Conservation (phyloP, 176 grass and related monocot species). For the Cymbopogon citratus region DNA sequence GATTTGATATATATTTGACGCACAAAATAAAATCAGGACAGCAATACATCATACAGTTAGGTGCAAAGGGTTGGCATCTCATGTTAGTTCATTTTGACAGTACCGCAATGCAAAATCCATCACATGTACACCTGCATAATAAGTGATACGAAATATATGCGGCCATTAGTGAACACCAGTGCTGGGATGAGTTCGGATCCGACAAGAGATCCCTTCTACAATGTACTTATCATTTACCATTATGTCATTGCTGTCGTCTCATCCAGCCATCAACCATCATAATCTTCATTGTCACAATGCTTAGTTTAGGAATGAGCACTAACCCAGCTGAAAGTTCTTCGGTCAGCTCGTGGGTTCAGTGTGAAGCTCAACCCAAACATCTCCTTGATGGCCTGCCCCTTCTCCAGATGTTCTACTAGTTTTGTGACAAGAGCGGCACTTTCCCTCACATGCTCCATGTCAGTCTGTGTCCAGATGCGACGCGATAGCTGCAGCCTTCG, state of each 20-base stretch:
- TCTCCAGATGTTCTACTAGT: constrained; percentile 51
- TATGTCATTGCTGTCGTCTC: not conserved
- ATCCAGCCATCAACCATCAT: not conserved
- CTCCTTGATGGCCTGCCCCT: constrained; percentile 59
- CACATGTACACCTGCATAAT: not conserved
- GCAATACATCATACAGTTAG: constrained; percentile 16
- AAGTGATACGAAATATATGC: not conserved
- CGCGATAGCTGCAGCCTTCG: constrained; percentile 61
- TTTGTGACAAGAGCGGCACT: constrained; percentile 66
- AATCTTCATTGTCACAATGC: not conserved
- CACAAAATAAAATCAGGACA: not conserved
- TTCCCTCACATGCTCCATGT: constrained; percentile 68
- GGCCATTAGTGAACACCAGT: constrained; percentile 13
- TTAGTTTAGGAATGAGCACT: constrained; percentile 20
- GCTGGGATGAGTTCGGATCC: not conserved
- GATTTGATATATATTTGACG: not conserved
- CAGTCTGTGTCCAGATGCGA: constrained; percentile 60
- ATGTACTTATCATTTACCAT: not conserved
- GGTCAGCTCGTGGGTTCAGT: constrained; percentile 36
- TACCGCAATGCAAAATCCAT: not conserved
- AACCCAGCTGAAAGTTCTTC: constrained; percentile 56
- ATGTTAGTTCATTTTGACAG: not conserved
- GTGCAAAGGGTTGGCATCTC: constrained; percentile 15
- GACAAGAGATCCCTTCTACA: constrained; percentile 3
- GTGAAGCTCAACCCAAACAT: constrained; percentile 87